Percentiles rank a stretch among this genome's conserved stretches.
Evolutionary conservation across 148 eudicot species (phyloP).

Genomic region (Cornus suecica): DNA sequence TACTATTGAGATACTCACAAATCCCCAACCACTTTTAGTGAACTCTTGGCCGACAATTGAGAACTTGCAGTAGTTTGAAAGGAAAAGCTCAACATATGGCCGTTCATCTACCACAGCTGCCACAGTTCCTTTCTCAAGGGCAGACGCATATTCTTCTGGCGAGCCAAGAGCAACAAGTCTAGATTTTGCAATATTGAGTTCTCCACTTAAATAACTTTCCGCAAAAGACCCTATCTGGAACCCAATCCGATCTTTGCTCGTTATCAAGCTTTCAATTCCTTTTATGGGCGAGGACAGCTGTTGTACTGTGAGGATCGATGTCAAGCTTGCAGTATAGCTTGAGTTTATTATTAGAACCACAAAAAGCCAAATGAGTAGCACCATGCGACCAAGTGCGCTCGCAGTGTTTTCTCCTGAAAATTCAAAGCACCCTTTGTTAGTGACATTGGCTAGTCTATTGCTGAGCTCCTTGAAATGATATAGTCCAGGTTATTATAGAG

Average conservation of each 20-base stretch:
- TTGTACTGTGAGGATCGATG: background rate
- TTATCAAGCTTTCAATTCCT: background rate
- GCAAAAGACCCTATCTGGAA: background rate
- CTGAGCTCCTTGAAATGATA: background rate
- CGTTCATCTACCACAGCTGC: background rate
- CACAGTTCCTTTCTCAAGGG: background rate
- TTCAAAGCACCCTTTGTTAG: background rate
- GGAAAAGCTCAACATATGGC: background rate
- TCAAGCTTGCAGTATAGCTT: background rate
- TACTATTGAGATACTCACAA: background rate
- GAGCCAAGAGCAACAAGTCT: background rate
- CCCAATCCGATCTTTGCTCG: background rate
- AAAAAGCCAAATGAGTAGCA: background rate
- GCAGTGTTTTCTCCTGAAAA: background rate
- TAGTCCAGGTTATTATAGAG: background rate
- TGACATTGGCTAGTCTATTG: background rate
- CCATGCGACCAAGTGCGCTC: background rate
- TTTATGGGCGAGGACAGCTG: background rate
- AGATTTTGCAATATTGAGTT: background rate
- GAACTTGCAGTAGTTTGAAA: background rate
- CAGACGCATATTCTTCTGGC: background rate
- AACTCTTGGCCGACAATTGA: background rate
- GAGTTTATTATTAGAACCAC: background rate
- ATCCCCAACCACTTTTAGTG: background rate
- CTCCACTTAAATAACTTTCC: background rate